A percentile compares a stretch with the other conserved stretches of the same genome.
Evolutionary conservation across 805 yeast genomes (phyloP).

Genomic region (Maudiozyma serrabonitensis): DNA sequence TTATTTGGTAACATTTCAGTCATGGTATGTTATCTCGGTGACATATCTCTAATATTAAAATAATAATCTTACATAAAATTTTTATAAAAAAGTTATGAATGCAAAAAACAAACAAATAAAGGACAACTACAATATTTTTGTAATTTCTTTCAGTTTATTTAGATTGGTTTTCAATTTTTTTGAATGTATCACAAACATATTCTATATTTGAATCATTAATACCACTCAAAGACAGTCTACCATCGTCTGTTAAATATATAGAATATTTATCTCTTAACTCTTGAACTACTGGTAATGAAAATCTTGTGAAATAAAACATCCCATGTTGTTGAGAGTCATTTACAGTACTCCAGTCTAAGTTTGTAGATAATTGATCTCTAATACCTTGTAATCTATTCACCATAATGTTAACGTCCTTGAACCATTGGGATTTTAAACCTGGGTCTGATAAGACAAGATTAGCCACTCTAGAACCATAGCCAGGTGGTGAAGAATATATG

Average conservation of each 20-base stretch:
- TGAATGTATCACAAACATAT: conserved; percentile 30
- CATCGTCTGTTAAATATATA: conserved; percentile 81
- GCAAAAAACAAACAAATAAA: background rate
- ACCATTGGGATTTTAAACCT: conserved; percentile 63
- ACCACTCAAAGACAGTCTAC: conserved; percentile 88
- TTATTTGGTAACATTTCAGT: no score
- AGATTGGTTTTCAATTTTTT: conserved; percentile 1
- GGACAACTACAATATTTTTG: no score
- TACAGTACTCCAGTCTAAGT: conserved; percentile 77
- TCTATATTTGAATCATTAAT: conserved; percentile 72
- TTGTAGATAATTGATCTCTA: conserved; percentile 53
- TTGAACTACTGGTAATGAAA: conserved; percentile 59
- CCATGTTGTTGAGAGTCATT: conserved; percentile 63
- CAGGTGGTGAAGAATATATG: conserved; percentile 87
- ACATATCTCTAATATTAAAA: no score
- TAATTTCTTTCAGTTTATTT: background rate
- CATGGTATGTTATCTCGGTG: no score
- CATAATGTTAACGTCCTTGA: conserved; percentile 67
- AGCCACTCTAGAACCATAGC: conserved; percentile 87
- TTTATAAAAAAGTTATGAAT: no score
- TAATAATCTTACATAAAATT: no score
- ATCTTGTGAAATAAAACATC: conserved; percentile 92
- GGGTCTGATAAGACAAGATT: conserved; percentile 59
- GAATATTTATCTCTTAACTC: conserved; percentile 60
- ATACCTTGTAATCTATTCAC: conserved; percentile 68